Conservation (phyloP, 2,329 filamentous ascomycete species). For the Neofusicoccum sp. region DNA sequence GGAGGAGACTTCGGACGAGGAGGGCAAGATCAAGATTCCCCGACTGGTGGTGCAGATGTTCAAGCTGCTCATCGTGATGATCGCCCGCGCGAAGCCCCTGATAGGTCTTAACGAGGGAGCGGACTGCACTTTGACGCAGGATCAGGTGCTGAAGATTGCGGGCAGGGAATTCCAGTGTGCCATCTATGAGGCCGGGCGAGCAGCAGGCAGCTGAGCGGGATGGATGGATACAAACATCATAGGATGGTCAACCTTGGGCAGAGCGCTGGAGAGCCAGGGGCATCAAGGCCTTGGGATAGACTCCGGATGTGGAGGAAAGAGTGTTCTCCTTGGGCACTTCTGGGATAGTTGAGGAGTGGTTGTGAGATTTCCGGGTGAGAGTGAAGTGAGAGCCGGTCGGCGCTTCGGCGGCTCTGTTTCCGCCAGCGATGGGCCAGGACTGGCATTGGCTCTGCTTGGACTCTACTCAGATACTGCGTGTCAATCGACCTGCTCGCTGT, state of each 20-base stretch:
- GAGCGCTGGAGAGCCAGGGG: too few species aligned
- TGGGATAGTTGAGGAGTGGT: background rate
- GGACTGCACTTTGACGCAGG: background rate
- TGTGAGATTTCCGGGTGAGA: too few species aligned
- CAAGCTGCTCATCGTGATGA: background rate
- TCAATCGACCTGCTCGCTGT: too few species aligned
- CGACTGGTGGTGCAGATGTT: background rate
- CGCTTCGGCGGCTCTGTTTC: background rate
- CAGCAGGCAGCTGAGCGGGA: background rate
- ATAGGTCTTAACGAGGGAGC: too few species aligned
- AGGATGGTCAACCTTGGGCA: background rate
- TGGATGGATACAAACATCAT: background rate
- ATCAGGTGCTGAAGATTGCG: background rate
- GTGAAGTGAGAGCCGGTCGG: background rate
- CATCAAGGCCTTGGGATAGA: too few species aligned
- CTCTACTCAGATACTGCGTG: too few species aligned
- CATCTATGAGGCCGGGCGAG: background rate
- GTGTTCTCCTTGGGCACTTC: too few species aligned
- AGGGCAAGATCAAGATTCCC: background rate
- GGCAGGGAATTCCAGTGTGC: background rate
- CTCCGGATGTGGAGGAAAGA: too few species aligned
- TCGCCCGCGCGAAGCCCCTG: background rate
- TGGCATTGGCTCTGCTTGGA: too few species aligned
- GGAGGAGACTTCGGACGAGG: background rate
- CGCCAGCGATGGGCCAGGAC: background rate